Base-by-base conservation (phyloP, 2,329 filamentous ascomycete genomes). In the Didymellaceae sp. region DNA sequence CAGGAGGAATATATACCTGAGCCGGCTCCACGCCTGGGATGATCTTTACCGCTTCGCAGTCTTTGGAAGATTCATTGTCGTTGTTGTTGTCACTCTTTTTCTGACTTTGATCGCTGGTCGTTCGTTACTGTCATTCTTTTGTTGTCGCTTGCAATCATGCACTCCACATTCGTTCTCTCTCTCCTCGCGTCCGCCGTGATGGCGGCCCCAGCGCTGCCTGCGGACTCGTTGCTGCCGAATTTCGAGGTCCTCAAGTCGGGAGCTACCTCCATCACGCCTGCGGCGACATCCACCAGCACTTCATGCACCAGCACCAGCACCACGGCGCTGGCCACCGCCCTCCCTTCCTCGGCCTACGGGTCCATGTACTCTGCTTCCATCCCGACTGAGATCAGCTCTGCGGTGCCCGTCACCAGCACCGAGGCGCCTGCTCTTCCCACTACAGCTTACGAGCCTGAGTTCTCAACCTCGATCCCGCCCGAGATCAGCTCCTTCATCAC, bases 101-200 rank as follows among this genome's bases (percentile, higher is more conserved):
- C 45, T 52, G 47, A 42, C 48, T 53, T 45, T 51, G 62, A 62
- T 63, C 65, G 66, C 66, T 65, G 66, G 66, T 68, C 65, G 65
- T 67, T 67, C 57, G 53, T 63, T 70, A 58, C 51, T 46, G 57
- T 64, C 61, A 61, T 28, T 28, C 26, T 28, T 28, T 28, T 28
- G 26, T 28, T 13, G n/a, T n/a, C n/a, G n/a, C n/a, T n/a, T n/a
- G 26, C 26, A 8, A 13, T 28, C 26, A 28, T 28, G 26, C 26
- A 13, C n/a, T 13, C 26, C 26, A 28, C 26, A 28, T 13, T 28
- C 26, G 11, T 28, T 28, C 26, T 28, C n/a, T 28, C 26, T 28
- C 26, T 28, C 26, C 26, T 28, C 10, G 26, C 26, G 26, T 13
- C 6, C 26, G 11, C 26, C 26, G 26, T 28, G 26, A 9, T 28